Percentiles rank a stretch among this genome's conserved stretches.
phyloP scores from a whole-genome alignment of 495 filamentous ascomycete genomes.

The Podospora didyma region DNA sequence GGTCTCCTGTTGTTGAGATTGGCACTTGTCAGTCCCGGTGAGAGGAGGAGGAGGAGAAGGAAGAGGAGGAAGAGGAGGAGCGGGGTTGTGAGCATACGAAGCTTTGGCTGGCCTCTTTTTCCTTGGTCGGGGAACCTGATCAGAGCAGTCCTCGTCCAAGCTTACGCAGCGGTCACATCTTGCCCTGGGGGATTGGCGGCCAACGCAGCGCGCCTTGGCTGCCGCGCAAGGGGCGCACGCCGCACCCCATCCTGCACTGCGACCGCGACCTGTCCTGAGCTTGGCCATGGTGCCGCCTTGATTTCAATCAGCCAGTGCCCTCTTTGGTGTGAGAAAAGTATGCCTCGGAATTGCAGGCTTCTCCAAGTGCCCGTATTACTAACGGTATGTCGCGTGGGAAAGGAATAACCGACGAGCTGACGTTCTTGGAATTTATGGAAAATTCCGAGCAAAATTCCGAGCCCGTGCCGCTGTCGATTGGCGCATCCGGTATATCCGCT shows the following conservation, averaged over 20 bases:
- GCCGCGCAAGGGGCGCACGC: slow-evolving; percentile 33
- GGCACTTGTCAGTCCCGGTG: neutral
- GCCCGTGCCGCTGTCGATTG: too few species aligned
- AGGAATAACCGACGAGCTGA: too few species aligned
- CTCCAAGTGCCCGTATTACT: too few species aligned
- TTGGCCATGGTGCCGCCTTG: too few species aligned
- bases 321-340: too few species aligned
- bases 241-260: slow-evolving; percentile 29
- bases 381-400: too few species aligned
- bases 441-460: too few species aligned
- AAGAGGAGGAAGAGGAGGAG: slow-evolving; percentile 10
- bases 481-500: neutral
- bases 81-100: too few species aligned
- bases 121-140: slow-evolving; percentile 15
- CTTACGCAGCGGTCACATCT: slow-evolving; percentile 29
- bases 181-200: slow-evolving; percentile 5
- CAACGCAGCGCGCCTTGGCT: slow-evolving; percentile 29
- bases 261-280: slow-evolving; percentile 5
- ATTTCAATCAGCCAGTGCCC: too few species aligned
- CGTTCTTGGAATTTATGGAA: too few species aligned
- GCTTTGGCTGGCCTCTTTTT: neutral
- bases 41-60: neutral
- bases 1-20: neutral
- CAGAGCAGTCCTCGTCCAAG: slow-evolving; percentile 22
- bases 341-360: too few species aligned